A percentile compares a stretch with the other conserved stretches of the same genome.
phyloP scores from a whole-genome alignment of 2,329 filamentous ascomycete genomes.

The Venturia aucupariae region DNA sequence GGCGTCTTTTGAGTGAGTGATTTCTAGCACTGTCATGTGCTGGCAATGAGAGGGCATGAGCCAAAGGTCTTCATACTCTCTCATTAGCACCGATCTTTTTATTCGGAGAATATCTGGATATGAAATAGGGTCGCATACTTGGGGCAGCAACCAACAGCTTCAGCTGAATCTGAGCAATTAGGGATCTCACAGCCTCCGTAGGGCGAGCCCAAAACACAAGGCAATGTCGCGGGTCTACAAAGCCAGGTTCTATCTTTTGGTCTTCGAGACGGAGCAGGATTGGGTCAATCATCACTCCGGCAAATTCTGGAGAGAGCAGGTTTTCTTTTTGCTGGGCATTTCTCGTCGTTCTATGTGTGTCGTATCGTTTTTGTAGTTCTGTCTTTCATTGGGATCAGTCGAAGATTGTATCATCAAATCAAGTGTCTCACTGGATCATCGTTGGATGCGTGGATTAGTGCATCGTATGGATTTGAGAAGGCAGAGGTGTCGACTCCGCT shows the following conservation, averaged over 20 bases:
- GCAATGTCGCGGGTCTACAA: conserved; percentile 68
- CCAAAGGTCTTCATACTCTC: conserved; percentile 57
- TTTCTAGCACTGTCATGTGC: conserved; percentile 78
- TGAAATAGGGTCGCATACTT: conserved; percentile 39
- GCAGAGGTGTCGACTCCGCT: conserved; percentile 27
- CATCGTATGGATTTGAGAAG: conserved; percentile 65
- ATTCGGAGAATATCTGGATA: background rate
- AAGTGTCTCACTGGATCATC: conserved; percentile 51
- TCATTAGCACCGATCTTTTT: background rate
- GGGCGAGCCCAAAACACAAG: conserved; percentile 85
- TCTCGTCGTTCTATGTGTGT: conserved; percentile 61
- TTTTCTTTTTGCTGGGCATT: conserved; percentile 68
- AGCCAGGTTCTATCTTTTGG: conserved; percentile 55
- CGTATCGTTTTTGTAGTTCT: conserved; percentile 63
- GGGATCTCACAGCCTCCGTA: conserved; percentile 56
- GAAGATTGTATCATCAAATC: background rate
- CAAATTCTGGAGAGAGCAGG: conserved; percentile 59
- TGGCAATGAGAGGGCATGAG: conserved; percentile 70
- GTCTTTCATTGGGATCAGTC: conserved; percentile 33
- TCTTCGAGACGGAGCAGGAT: conserved; percentile 62
- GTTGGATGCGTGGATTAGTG: conserved; percentile 58
- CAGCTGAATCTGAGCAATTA: conserved; percentile 62
- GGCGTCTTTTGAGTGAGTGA: conserved; percentile 68
- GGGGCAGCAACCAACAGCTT: conserved; percentile 56
- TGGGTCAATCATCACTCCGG: conserved; percentile 65